phyloP scores from a whole-genome alignment of 306 rosid species.

The Ormosia emarginata region DNA sequence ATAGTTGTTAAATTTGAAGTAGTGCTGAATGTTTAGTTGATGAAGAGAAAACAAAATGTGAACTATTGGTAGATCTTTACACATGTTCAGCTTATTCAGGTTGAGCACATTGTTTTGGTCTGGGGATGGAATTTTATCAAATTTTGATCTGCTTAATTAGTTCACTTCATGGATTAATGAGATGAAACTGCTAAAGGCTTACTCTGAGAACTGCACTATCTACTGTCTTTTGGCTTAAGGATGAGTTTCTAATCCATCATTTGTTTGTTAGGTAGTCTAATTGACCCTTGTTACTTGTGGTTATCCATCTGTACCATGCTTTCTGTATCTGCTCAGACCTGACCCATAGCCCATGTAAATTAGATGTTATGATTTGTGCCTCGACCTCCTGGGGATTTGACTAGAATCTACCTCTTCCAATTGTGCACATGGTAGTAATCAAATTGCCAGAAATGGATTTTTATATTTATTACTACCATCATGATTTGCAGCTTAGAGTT shows the following conservation, averaged over 20 bases:
- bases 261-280: not conserved
- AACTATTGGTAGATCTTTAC: not conserved
- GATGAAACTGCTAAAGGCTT: not conserved
- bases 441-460: not conserved
- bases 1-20: not conserved
- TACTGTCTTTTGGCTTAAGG: not conserved
- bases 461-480: not conserved
- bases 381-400: not conserved
- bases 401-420: no score
- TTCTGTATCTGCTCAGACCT: no score
- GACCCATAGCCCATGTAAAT: not conserved
- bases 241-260: not conserved
- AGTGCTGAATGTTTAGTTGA: not conserved
- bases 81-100: not conserved
- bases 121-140: not conserved
- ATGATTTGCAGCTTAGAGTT: not conserved
- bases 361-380: not conserved
- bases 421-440: no score
- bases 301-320: no score
- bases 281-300: not conserved
- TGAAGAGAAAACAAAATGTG: not conserved
- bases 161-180: not conserved
- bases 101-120: not conserved
- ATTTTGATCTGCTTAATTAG: not conserved
- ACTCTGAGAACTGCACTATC: not conserved